A percentile compares a stretch with the other conserved stretches of the same genome.
phyloP scores from a whole-genome alignment of 2,329 filamentous ascomycete genomes.

The Beauveria pseudobassiana region DNA sequence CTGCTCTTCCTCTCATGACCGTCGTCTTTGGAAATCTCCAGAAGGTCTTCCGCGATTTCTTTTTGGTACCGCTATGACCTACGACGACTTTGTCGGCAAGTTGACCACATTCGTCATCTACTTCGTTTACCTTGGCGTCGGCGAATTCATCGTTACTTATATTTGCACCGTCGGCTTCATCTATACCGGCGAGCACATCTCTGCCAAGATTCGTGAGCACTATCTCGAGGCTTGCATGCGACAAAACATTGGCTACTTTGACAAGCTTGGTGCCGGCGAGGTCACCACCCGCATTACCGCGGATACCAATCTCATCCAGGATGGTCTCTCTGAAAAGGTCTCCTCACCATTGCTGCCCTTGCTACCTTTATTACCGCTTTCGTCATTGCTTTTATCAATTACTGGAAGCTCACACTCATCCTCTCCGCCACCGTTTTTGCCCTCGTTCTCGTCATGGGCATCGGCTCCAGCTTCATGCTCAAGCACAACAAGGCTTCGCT shows the following conservation, averaged over 20 bases:
- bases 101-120: conserved; percentile 65
- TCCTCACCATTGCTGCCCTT: conserved; percentile 67
- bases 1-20: conserved; percentile 72
- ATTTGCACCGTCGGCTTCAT: conserved; percentile 84
- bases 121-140: conserved; percentile 79
- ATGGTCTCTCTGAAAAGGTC: conserved; percentile 88
- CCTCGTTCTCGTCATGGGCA: conserved; percentile 69
- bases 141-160: conserved; percentile 70
- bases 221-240: conserved; percentile 79
- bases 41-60: conserved; percentile 60
- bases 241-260: conserved; percentile 89
- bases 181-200: conserved; percentile 74
- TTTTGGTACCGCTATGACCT: conserved; percentile 37
- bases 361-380: conserved; percentile 85
- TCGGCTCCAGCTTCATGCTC: conserved; percentile 66
- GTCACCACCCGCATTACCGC: conserved; percentile 91
- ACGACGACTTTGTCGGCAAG: conserved; percentile 49
- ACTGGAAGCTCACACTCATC: conserved; percentile 90
- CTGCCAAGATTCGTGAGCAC: conserved; percentile 68
- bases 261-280: conserved; percentile 86
- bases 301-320: conserved; percentile 88
- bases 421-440: conserved; percentile 74
- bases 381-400: conserved; percentile 82
- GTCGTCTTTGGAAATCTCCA: conserved; percentile 73
- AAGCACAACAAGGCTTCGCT: conserved; percentile 74